Percentiles rank a stretch among this genome's conserved stretches.
Conservation (phyloP, 2,329 filamentous ascomycete genomes). For the Beauveria australis region DNA sequence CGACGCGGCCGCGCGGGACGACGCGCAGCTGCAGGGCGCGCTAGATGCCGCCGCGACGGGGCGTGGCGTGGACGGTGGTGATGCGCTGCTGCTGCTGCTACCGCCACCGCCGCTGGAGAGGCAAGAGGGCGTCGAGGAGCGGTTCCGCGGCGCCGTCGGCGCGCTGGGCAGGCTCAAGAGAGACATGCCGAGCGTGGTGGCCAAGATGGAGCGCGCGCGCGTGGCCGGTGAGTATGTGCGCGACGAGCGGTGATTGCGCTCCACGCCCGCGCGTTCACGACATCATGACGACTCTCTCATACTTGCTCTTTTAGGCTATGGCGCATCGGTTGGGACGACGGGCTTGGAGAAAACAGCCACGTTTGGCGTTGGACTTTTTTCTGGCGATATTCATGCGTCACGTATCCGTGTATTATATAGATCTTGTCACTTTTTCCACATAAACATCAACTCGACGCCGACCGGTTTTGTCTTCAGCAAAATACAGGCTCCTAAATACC, state of each 20-base stretch:
- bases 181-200: conserved; percentile 53
- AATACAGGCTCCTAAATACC: neutral
- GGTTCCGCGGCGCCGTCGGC: conserved; percentile 39
- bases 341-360: neutral
- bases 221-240: conserved; percentile 49
- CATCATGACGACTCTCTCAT: neutral
- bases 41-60: conserved; percentile 24
- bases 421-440: neutral
- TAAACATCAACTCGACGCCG: neutral
- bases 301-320: neutral
- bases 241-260: neutral
- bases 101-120: conserved; percentile 32
- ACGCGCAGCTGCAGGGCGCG: conserved; percentile 31
- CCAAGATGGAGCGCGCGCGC: conserved; percentile 56
- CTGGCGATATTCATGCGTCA: neutral
- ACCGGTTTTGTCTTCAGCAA: neutral
- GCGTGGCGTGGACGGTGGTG: conserved; percentile 33
- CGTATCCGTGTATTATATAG: neutral
- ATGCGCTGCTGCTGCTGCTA: conserved; percentile 18
- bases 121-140: conserved; percentile 36
- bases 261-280: neutral
- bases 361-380: neutral
- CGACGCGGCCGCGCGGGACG: conserved; percentile 36
- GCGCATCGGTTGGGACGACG: neutral
- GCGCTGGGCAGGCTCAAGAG: conserved; percentile 46